Evolutionary conservation across 495 filamentous ascomycete species (phyloP), one percentile per base, ranked within the genome.

Genomic region (Usnea hakonensis): DNA sequence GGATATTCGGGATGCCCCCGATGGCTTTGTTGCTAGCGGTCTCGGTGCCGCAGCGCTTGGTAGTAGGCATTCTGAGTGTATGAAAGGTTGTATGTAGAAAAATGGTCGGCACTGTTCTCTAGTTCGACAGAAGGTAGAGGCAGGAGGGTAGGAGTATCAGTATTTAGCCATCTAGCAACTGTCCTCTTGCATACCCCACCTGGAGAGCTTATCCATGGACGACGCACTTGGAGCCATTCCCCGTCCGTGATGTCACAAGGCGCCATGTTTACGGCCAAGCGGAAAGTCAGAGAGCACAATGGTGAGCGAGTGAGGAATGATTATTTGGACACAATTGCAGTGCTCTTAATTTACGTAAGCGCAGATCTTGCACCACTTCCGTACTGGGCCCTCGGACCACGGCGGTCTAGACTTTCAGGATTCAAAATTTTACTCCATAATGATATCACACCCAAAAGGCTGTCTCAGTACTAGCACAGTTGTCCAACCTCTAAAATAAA

Each of bases 1-100:
- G 74, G 36, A 72, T 65, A 6, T 60, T 68, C 9, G 73, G 67
- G 19, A 72, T 62, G 50, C 70, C 73, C 32, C 71, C 71, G 40
- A 73, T 72, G 56, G 64, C 65, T 23, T 63, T 60, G 60, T 73
- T 73, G 55, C 63, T 64, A 13, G 50, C 65, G 57, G 62, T 46
- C 16, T 65, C 58, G 30, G 64, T 64, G 50, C 68, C 63, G 58
- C 59, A 60, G 21, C 48, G 64, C 59, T 67, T 64, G 0, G 64
- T 67, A 55, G 63, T 54, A 55, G 70, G 69, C 65, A 73, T 73
- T 17, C 40, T 63, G 40, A 30, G 6, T 2, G 17, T 21, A 46
- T 53, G 26, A 14, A 6, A 28, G 0, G 21, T 10, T 41, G n/a
- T 38, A 38, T 38, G 35, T 38, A 35, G 35, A 32, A 40, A 11